A percentile compares a stretch with the other conserved stretches of the same genome.
These are phyloP conservation scores for Collariella sp. DNA, from an alignment of 495 filamentous ascomycete species.

Conservation along the genomic window DNA sequence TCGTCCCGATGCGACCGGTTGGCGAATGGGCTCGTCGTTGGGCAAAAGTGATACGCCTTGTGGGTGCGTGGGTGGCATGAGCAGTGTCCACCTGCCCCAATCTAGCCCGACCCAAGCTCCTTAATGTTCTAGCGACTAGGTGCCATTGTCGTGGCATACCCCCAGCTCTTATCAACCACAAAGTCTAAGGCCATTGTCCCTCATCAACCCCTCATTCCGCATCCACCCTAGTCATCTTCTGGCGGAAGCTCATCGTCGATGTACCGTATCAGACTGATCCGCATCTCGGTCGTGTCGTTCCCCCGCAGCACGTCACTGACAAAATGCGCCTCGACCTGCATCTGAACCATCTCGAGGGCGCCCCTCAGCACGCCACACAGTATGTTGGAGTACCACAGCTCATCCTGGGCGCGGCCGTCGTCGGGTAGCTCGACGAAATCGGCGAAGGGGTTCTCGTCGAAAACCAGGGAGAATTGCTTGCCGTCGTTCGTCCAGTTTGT, in stretches of 20 bases:
- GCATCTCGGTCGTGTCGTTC: slow-evolving; percentile 95
- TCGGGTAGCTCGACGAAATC: slow-evolving; percentile 97
- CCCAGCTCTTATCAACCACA: background rate
- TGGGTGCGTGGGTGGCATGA: no score
- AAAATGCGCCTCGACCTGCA: slow-evolving; percentile 97
- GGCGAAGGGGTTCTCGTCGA: slow-evolving; percentile 93
- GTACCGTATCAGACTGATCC: slow-evolving; percentile 82
- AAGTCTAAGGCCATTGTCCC: background rate
- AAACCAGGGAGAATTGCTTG: slow-evolving; percentile 90
- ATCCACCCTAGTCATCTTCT: slow-evolving; percentile 87
- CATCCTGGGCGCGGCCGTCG: slow-evolving; percentile 90
- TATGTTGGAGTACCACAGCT: slow-evolving; percentile 97
- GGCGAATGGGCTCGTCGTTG: no score
- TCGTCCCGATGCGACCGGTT: no score
- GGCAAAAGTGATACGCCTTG: no score
- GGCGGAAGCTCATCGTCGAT: slow-evolving; percentile 97
- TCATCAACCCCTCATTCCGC: background rate
- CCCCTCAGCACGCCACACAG: slow-evolving; percentile 87
- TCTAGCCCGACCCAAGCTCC: background rate
- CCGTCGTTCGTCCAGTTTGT: slow-evolving; percentile 93
- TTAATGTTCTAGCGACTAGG: background rate
- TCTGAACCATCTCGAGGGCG: slow-evolving; percentile 96
- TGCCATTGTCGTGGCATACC: background rate
- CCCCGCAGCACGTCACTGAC: slow-evolving; percentile 90
- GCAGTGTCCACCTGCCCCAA: no score